phyloP scores from a whole-genome alignment of 257 asterid species.

The Striga asiatica region DNA sequence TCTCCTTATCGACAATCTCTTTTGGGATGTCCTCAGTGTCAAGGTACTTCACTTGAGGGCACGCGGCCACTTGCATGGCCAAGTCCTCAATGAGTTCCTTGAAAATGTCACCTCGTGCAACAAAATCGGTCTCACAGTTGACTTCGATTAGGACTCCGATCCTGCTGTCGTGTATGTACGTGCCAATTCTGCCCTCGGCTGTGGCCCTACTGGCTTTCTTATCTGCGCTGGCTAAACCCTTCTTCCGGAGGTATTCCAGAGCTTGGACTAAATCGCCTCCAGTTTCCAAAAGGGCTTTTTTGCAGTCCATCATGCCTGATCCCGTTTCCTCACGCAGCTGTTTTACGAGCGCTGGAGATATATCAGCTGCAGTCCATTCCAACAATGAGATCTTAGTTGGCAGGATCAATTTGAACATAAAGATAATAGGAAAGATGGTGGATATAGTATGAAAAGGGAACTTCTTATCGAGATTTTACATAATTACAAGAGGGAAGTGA shows the following conservation, averaged over 20 bases:
- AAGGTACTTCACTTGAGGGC: slow-evolving; percentile 83
- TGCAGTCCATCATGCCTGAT: slow-evolving; percentile 99
- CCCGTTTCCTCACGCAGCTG: slow-evolving; percentile 91
- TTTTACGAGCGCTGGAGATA: slow-evolving; percentile 90
- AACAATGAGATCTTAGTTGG: slow-evolving; percentile 1
- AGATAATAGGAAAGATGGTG: background rate
- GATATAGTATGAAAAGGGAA: background rate
- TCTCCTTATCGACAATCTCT: slow-evolving; percentile 67
- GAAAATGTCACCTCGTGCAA: slow-evolving; percentile 91
- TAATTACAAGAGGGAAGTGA: background rate
- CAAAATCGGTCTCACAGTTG: slow-evolving; percentile 94
- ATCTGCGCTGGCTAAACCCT: slow-evolving; percentile 91
- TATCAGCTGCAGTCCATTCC: slow-evolving; percentile 34
- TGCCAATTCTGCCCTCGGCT: slow-evolving; percentile 92
- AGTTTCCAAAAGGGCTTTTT: slow-evolving; percentile 76
- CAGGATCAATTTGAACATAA: background rate
- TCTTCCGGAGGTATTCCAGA: slow-evolving; percentile 80
- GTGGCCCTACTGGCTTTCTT: slow-evolving; percentile 85
- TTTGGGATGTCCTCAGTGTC: slow-evolving; percentile 66
- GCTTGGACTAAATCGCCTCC: slow-evolving; percentile 76
- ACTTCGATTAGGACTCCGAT: slow-evolving; percentile 90
- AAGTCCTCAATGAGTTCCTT: slow-evolving; percentile 78
- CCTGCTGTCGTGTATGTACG: slow-evolving; percentile 88
- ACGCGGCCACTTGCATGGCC: slow-evolving; percentile 99
- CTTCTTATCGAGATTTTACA: background rate